phyloP scores from a whole-genome alignment of 306 rosid genomes.

The Abrus pulchellus region DNA sequence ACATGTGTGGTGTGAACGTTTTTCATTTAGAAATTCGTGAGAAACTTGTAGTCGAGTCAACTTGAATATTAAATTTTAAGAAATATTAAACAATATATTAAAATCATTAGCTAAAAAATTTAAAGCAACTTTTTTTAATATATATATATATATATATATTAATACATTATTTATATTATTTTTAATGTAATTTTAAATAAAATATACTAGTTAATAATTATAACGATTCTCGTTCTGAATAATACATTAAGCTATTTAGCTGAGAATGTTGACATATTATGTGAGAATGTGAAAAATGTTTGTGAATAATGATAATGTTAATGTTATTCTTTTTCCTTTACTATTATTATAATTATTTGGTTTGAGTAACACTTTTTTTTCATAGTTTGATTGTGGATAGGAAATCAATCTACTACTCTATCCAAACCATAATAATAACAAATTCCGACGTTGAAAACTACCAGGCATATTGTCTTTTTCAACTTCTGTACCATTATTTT shows the following conservation, averaged over 20 bases:
- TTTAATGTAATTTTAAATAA: too few species aligned
- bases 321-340: background rate
- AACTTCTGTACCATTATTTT: background rate
- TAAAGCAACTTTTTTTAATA: too few species aligned
- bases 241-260: background rate
- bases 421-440: conserved; percentile 35
- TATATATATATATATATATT: too few species aligned
- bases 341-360: conserved; percentile 1
- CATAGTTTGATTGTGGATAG: background rate
- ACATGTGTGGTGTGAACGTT: conserved; percentile 51
- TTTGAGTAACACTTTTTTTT: background rate
- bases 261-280: background rate
- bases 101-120: too few species aligned
- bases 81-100: too few species aligned
- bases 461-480: conserved; percentile 37
- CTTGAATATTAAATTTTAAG: background rate
- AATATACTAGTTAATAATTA: too few species aligned
- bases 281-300: background rate
- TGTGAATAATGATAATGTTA: background rate
- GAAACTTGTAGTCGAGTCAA: conserved; percentile 45
- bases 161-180: too few species aligned
- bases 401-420: conserved; percentile 38
- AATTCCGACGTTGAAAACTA: conserved; percentile 38
- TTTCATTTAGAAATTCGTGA: conserved; percentile 42
- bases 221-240: too few species aligned